Conservation (phyloP, 2,329 filamentous ascomycete species). For the Pestalotiopsis sp. region DNA sequence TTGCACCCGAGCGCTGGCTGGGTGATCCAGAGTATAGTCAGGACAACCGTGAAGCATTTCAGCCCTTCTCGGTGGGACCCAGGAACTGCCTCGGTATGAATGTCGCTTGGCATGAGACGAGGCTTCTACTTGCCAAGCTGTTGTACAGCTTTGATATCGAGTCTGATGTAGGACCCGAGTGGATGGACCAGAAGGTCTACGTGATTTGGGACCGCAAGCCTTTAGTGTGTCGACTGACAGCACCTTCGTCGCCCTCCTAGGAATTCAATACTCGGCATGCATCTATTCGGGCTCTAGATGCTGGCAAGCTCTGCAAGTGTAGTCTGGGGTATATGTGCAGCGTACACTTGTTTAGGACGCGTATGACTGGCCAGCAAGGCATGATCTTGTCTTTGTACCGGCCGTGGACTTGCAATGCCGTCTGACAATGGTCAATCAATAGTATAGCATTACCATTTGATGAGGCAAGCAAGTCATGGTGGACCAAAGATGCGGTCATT, state of each 20-base stretch:
- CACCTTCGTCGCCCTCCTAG: background rate
- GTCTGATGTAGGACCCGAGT: conserved; percentile 1
- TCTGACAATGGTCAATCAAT: no score
- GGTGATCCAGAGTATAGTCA: conserved; percentile 20
- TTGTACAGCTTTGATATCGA: conserved; percentile 1
- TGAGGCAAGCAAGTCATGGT: no score
- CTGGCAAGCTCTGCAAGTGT: no score
- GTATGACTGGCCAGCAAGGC: no score
- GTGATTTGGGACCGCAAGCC: conserved; percentile 7
- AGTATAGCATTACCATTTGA: no score
- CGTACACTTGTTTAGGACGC: no score
- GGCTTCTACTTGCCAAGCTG: background rate
- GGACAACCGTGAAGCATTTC: conserved; percentile 22
- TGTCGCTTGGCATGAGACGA: conserved; percentile 8
- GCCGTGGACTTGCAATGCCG: no score
- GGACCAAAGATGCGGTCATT: no score
- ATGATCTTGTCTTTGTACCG: no score
- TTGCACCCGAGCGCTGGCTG: conserved; percentile 25
- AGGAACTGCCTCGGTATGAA: conserved; percentile 24
- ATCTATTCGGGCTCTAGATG: no score
- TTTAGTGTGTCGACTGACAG: background rate
- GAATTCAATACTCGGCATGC: background rate
- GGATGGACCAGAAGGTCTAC: conserved; percentile 7
- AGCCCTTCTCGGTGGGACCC: conserved; percentile 24
- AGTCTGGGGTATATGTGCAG: no score